Percentiles rank a stretch among this genome's conserved stretches.
Evolutionary conservation across 1,284 basidiomycete genomes (phyloP).

Genomic region (Microbotryomycetes sp.): DNA sequence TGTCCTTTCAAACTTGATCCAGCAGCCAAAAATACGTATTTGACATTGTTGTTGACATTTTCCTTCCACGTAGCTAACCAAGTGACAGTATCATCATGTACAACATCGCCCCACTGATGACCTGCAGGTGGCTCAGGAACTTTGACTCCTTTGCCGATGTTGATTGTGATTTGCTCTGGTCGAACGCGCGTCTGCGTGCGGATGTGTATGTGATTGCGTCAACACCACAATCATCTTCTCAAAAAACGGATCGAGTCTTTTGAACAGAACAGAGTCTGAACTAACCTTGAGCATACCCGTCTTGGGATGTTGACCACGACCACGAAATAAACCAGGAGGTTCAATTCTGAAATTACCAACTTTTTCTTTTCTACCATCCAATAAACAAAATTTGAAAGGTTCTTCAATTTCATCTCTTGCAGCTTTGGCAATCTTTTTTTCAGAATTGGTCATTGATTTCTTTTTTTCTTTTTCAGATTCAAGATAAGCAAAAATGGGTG

Average conservation of each 20-base stretch:
- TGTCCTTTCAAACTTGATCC: conserved; percentile 92
- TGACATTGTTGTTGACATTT: conserved; percentile 40
- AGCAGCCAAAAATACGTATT: conserved; percentile 89
- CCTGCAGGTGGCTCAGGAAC: conserved; percentile 50
- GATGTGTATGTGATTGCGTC: too few species aligned
- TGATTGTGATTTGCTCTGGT: conserved; percentile 90
- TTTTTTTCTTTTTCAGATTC: conserved; percentile 88
- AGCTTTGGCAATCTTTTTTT: conserved; percentile 85
- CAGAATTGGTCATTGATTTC: conserved; percentile 73
- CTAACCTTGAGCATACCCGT: conserved; percentile 89
- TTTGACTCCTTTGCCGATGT: conserved; percentile 69
- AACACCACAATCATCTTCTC: too few species aligned
- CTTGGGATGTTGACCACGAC: conserved; percentile 96
- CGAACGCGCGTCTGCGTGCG: conserved; percentile 68
- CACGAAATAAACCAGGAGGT: conserved; percentile 93
- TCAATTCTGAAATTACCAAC: conserved; percentile 97
- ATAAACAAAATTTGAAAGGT: conserved; percentile 73
- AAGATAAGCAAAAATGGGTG: conserved; percentile 88
- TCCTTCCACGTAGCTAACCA: conserved; percentile 98
- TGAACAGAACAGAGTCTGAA: too few species aligned
- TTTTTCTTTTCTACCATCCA: conserved; percentile 96
- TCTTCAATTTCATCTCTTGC: conserved; percentile 75
- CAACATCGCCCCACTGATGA: conserved; percentile 47
- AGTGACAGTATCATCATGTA: conserved; percentile 88
- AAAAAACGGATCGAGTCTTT: too few species aligned